phyloP scores from a whole-genome alignment of 2,329 filamentous ascomycete species.

The Cladosporium sp. region DNA sequence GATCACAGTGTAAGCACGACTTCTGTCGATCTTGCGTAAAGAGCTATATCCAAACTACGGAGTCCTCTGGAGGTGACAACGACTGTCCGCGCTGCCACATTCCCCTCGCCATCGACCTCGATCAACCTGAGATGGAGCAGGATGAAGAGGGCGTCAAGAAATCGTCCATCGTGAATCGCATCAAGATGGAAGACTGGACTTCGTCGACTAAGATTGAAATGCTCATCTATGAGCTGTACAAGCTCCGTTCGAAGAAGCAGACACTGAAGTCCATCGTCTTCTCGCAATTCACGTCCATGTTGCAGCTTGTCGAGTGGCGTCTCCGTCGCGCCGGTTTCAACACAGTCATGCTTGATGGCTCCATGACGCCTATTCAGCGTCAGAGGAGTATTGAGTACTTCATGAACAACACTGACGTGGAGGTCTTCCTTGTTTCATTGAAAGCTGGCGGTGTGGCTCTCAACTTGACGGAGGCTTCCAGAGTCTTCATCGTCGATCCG shows the following conservation, averaged over 20 bases:
- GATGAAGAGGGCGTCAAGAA: conserved; percentile 86
- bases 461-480: conserved; percentile 90
- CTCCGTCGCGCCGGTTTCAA: conserved; percentile 95
- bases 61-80: conserved; percentile 57
- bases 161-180: conserved; percentile 95
- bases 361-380: conserved; percentile 91
- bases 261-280: conserved; percentile 98
- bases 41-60: conserved; percentile 76
- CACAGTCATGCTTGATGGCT: conserved; percentile 96
- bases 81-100: conserved; percentile 94
- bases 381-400: conserved; percentile 95
- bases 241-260: conserved; percentile 85
- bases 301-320: conserved; percentile 96
- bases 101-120: conserved; percentile 81
- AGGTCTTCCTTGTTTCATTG: conserved; percentile 92
- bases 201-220: conserved; percentile 98
- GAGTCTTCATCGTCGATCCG: conserved; percentile 95
- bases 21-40: conserved; percentile 82
- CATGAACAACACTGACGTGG: conserved; percentile 91
- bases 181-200: conserved; percentile 98
- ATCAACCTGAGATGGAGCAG: conserved; percentile 93
- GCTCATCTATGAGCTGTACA: conserved; percentile 90
- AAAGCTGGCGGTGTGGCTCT: conserved; percentile 95
- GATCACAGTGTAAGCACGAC: conserved; percentile 88
- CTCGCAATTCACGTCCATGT: conserved; percentile 95